Base-by-base conservation (phyloP, 371 early-diverging fungal species). In the Apophysomyces elegans region DNA sequence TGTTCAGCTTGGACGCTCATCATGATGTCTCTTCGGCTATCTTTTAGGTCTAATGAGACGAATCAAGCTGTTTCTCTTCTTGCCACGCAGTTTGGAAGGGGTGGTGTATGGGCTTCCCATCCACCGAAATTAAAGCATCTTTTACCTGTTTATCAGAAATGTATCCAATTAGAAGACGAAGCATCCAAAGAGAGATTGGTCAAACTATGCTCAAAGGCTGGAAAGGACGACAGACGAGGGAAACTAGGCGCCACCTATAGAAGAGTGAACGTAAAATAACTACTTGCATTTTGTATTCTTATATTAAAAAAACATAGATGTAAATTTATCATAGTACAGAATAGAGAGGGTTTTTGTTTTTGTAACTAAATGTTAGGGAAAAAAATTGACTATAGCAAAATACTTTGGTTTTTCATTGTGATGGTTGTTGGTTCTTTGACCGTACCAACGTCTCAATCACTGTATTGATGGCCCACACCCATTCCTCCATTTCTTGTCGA, bases 91-190 rank as follows among this genome's bases (percentile, higher is more conserved):
- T 66, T 71, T 59, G 58, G 71, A 64, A 63, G 67, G 59, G 38
- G 37, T 56, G 39, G 60, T 56, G 13, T 16, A 59, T 46, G 54
- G 54, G 5, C 5, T 26, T 50, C 72, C 60, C n/a, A 75, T 59
- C 57, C 71, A 68, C 78, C 80, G 41, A 61, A 58, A 50, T 67
- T 85, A 26, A 74, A 73, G 18, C 79, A 86, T 14, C 71, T 89
- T 56, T 72, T 73, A 32, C 69, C 83, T 1, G 68, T 81, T 21
- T 84, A 84, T 58, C 84, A 81, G 62, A 85, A 85, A 67, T 81
- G 83, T 35, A 78, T 86, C 65, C 83, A 85, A 47, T 62, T 87
- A 37, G 85, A 85, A 67, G 77, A 87, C 56, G 71, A 76, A 11
- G 79, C 78, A 14, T 72, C 78, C 0, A 76, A 74, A 16, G 68